These are phyloP conservation scores for Secale cereale DNA, from an alignment of 176 grass and related monocot genomes.

Conservation along the genomic window DNA sequence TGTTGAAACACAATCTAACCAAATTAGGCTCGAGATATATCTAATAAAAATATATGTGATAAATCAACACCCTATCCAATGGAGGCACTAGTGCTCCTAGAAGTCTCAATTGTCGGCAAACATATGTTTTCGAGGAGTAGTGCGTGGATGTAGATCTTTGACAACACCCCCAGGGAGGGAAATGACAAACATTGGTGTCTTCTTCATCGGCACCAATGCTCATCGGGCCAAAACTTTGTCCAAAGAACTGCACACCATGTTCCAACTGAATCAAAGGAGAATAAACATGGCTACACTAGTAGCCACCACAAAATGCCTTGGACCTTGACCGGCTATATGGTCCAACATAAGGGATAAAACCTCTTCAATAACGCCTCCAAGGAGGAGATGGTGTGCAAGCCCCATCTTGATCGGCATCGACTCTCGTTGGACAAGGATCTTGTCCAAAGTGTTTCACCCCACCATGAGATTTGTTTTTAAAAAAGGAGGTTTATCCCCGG, in stretches of 20 bases:
- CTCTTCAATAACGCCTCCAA: neutral
- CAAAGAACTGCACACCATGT: neutral
- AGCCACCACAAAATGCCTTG: no score
- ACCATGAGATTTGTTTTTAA: no score
- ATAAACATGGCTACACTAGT: no score
- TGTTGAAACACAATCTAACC: neutral
- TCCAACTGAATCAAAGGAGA: no score
- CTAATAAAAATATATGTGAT: no score
- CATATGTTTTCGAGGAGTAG: neutral
- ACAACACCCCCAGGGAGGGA: neutral
- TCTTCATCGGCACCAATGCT: neutral
- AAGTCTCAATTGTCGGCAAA: neutral
- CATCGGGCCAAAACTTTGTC: neutral
- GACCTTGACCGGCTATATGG: no score
- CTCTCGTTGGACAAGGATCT: neutral
- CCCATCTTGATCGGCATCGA: neutral
- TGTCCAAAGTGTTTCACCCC: neutral
- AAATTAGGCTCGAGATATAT: neutral
- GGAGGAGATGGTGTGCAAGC: neutral
- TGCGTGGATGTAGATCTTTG: neutral
- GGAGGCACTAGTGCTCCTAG: neutral
- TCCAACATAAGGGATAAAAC: no score
- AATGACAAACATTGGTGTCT: neutral
- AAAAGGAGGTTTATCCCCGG: no score
- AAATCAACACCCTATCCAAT: no score